These are phyloP conservation scores for Kwoniella dendrophila DNA, from an alignment of 768 basidiomycete genomes.

Conservation along the genomic window DNA sequence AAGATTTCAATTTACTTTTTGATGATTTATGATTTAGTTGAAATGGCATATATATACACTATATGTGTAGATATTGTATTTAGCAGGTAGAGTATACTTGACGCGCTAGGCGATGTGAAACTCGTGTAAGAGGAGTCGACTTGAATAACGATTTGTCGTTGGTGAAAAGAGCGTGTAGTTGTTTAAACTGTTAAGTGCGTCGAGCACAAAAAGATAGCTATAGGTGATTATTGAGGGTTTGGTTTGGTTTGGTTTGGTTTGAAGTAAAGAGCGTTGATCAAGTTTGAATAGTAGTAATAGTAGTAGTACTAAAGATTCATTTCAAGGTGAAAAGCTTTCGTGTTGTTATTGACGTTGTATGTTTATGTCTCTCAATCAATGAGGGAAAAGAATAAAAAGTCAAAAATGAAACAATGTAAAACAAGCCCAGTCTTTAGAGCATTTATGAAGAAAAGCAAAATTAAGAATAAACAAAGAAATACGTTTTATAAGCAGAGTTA, in stretches of 20 bases:
- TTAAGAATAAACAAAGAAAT: too few relatives aligned
- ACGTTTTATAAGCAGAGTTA: too few relatives aligned
- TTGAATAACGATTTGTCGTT: constrained; percentile 6
- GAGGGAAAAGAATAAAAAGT: neutral
- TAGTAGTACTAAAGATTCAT: neutral
- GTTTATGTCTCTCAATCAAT: constrained; percentile 16
- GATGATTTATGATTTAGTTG: constrained; percentile 22
- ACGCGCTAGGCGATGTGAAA: constrained; percentile 19
- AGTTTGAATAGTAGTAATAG: neutral
- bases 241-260: too few relatives aligned
- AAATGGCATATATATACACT: too few relatives aligned
- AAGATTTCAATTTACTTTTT: constrained; percentile 17
- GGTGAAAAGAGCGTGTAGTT: constrained; percentile 6
- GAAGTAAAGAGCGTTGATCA: constrained; percentile 1
- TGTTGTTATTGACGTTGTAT: neutral
- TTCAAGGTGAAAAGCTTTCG: too few relatives aligned
- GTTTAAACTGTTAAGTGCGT: constrained; percentile 8
- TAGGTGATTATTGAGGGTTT: too few relatives aligned
- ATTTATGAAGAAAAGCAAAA: constrained; percentile 3
- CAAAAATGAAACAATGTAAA: neutral
- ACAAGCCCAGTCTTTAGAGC: constrained; percentile 17
- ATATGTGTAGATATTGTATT: too few relatives aligned
- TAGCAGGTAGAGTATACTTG: too few relatives aligned
- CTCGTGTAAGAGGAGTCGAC: neutral
- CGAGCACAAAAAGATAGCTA: constrained; percentile 9